Conservation (phyloP, 23 red algal species). For the Gracilaria domingensis region DNA sequence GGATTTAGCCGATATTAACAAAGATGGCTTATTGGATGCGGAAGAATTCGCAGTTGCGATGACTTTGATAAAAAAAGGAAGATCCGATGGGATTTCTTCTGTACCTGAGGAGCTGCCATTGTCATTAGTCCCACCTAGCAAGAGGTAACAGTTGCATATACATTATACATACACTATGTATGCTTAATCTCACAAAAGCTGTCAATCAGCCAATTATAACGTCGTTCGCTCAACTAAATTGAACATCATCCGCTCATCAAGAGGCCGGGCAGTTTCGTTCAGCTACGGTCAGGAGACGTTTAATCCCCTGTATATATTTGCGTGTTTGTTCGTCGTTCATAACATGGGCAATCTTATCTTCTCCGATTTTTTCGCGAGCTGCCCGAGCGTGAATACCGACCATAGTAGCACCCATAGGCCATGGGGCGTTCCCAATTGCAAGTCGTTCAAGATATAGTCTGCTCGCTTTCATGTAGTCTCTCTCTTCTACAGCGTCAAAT, state of each 20-base stretch:
- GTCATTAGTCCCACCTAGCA: slow-evolving; percentile 61
- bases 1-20: slow-evolving; percentile 87
- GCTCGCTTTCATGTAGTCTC: slow-evolving; percentile 88
- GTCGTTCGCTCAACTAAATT: background rate
- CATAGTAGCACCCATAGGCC: slow-evolving; percentile 94
- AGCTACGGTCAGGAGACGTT: slow-evolving; percentile 77
- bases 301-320: slow-evolving; percentile 90
- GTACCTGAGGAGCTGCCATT: slow-evolving; percentile 69
- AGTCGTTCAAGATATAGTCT: slow-evolving; percentile 80
- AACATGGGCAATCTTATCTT: slow-evolving; percentile 96
- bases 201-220: background rate
- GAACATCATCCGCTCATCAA: background rate
- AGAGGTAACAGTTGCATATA: slow-evolving; percentile 25
- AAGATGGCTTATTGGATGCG: slow-evolving; percentile 86
- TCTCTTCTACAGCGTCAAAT: slow-evolving; percentile 57
- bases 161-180: background rate
- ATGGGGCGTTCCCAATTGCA: slow-evolving; percentile 96
- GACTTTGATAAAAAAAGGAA: slow-evolving; percentile 79
- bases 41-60: slow-evolving; percentile 93
- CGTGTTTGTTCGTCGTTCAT: slow-evolving; percentile 96
- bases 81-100: slow-evolving; percentile 51
- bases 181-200: no score
- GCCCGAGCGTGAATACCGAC: slow-evolving; percentile 94
- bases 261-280: slow-evolving; percentile 76
- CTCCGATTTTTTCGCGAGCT: slow-evolving; percentile 94